Evolutionary conservation across 1,139 yeast genomes (phyloP).

Genomic region (Yamadazyma songkhlaensis): DNA sequence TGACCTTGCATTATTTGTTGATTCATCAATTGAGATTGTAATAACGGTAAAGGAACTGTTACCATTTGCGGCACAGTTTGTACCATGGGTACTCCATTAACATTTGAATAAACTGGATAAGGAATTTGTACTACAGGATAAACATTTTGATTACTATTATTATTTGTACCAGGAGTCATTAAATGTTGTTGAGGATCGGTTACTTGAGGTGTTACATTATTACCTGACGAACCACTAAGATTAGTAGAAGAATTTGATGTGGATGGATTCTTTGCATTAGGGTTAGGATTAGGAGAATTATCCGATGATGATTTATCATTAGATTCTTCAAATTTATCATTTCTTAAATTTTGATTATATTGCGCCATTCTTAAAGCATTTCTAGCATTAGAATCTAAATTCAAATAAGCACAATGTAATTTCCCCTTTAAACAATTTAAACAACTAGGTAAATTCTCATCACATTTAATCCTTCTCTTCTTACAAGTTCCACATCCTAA

Average conservation of each 20-base stretch:
- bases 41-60: constrained; percentile 15
- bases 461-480: constrained; percentile 65
- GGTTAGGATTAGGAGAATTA: constrained; percentile 1
- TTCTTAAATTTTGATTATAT: constrained; percentile 42
- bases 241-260: background rate
- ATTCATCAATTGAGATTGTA: constrained; percentile 12
- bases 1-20: constrained; percentile 7
- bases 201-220: background rate
- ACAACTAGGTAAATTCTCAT: constrained; percentile 61
- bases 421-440: constrained; percentile 60
- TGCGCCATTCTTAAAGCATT: constrained; percentile 53
- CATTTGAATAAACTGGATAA: constrained; percentile 15
- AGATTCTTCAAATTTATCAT: constrained; percentile 22
- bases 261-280: no score
- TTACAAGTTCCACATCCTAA: constrained; percentile 67
- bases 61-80: constrained; percentile 18
- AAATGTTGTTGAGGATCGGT: background rate
- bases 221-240: background rate
- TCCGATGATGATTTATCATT: constrained; percentile 3
- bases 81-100: constrained; percentile 17
- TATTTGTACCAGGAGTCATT: no score
- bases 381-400: constrained; percentile 48
- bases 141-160: background rate
- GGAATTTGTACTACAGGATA: constrained; percentile 36
- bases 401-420: constrained; percentile 52